phyloP scores from a whole-genome alignment of 352 stramenopile species.

The Blastocystis sp. region DNA sequence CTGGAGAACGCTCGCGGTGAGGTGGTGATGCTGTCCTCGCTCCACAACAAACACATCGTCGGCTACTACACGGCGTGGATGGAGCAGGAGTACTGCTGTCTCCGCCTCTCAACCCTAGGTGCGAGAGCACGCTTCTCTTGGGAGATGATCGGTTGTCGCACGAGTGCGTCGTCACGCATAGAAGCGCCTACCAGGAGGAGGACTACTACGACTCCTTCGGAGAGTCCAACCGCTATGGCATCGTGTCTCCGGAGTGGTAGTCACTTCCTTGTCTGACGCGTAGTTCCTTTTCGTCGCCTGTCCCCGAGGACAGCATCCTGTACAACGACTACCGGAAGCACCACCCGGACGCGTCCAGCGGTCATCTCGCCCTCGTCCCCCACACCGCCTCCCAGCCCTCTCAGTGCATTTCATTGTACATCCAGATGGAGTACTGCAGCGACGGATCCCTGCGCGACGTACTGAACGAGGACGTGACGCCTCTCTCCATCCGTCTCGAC shows the following conservation, averaged over 20 bases:
- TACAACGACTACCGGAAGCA: slow-evolving; percentile 42
- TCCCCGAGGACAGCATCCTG: slow-evolving; percentile 4
- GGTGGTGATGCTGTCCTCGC: slow-evolving; percentile 35
- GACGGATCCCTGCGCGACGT: slow-evolving; percentile 55
- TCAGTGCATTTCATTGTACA: neutral
- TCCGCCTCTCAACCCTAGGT: neutral
- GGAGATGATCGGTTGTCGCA: neutral
- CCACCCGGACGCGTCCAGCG: neutral
- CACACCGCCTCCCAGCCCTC: neutral
- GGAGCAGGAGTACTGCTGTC: slow-evolving; percentile 3
- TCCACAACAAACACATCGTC: slow-evolving; percentile 59
- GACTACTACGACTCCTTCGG: neutral
- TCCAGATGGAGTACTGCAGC: slow-evolving; percentile 60
- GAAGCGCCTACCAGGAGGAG: neutral
- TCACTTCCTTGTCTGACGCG: neutral
- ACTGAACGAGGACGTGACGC: neutral
- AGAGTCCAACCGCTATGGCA: slow-evolving; percentile 1
- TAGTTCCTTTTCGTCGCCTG: neutral
- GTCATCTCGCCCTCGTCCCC: neutral
- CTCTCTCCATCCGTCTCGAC: slow-evolving; percentile 15
- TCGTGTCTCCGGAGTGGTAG: neutral
- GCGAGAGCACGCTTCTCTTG: neutral
- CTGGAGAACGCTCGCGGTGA: slow-evolving; percentile 42
- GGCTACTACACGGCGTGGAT: slow-evolving; percentile 55
- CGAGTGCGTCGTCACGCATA: neutral